Evolutionary conservation across 2,329 filamentous ascomycete species (phyloP).

Genomic region (Metarhizium brunneum): DNA sequence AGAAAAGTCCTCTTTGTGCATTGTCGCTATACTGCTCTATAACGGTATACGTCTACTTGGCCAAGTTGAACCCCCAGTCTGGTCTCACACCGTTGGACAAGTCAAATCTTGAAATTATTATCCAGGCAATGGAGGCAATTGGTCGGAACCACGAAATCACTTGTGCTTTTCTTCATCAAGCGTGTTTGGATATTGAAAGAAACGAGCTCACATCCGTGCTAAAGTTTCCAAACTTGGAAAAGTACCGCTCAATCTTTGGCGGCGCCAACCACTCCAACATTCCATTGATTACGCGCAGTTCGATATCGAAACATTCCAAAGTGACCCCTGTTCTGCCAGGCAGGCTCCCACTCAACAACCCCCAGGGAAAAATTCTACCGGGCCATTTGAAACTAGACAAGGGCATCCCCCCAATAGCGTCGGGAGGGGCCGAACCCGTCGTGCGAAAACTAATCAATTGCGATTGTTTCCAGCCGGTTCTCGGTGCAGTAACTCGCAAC

Average conservation of each 20-base stretch:
- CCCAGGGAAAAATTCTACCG: constrained; percentile 9
- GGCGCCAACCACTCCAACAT: constrained; percentile 26
- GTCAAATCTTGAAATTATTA: constrained; percentile 60
- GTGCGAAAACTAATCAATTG: constrained; percentile 8
- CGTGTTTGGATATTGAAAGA: constrained; percentile 68
- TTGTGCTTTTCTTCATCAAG: constrained; percentile 74
- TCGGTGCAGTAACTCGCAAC: constrained; percentile 24
- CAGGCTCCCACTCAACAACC: constrained; percentile 27
- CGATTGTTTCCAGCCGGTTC: constrained; percentile 22
- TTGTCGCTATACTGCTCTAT: constrained; percentile 80
- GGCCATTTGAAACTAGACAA: constrained; percentile 5
- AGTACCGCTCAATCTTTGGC: constrained; percentile 21
- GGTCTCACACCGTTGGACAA: constrained; percentile 38
- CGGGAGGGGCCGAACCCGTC: background rate
- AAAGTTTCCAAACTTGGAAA: constrained; percentile 25
- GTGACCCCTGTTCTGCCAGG: constrained; percentile 34
- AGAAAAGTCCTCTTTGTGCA: constrained; percentile 36
- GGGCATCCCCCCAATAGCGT: background rate
- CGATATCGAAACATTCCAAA: constrained; percentile 30
- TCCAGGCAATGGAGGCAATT: constrained; percentile 70
- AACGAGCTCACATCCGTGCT: constrained; percentile 30
- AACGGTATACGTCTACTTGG: constrained; percentile 72
- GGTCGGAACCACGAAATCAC: constrained; percentile 67
- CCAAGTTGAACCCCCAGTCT: constrained; percentile 56
- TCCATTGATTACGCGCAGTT: constrained; percentile 37